Conservation (phyloP, 495 filamentous ascomycete species). For the Tirmania nivea region DNA sequence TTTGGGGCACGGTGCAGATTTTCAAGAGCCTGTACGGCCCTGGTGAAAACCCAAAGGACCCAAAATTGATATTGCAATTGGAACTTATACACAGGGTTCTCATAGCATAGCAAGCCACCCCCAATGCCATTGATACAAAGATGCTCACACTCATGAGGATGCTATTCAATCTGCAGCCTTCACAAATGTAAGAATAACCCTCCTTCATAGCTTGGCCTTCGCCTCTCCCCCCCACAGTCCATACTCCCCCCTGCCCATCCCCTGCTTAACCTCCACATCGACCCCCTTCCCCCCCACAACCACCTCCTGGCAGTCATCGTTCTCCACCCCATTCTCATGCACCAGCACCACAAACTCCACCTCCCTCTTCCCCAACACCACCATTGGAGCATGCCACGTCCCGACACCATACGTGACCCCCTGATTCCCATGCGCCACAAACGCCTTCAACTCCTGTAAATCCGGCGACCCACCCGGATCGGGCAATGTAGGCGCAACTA, state of each 20-base stretch:
- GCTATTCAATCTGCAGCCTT: no score
- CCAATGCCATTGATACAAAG: no score
- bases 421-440: conserved; percentile 56
- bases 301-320: conserved; percentile 6
- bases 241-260: not conserved
- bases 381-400: conserved; percentile 94
- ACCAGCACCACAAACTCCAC: conserved; percentile 18
- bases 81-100: no score
- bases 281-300: not conserved
- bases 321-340: conserved; percentile 22
- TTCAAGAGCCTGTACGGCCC: no score
- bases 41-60: no score
- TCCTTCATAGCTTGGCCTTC: not conserved
- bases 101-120: no score
- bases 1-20: no score
- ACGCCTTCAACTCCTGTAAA: conserved; percentile 45
- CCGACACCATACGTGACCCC: conserved; percentile 80
- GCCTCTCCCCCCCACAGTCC: not conserved
- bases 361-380: conserved; percentile 36
- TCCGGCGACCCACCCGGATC: conserved; percentile 44
- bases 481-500: conserved; percentile 53
- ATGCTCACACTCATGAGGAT: no score
- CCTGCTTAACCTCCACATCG: not conserved
- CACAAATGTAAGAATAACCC: no score
- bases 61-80: no score